Evolutionary conservation across 2,329 filamentous ascomycete species (phyloP).

Genomic region (Trichophyton equinum): DNA sequence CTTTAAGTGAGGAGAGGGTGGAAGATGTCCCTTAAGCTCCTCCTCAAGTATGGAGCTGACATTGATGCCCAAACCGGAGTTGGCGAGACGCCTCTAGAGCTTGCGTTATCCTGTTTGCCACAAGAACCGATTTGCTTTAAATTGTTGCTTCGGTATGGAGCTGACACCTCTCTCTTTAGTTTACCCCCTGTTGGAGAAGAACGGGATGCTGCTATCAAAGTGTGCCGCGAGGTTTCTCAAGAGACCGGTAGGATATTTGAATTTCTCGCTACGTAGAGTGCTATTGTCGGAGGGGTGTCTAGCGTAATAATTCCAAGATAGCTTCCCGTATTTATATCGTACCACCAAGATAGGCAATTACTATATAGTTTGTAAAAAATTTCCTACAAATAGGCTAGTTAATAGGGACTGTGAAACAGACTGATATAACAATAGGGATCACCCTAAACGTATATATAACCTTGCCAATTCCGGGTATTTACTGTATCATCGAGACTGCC

Average conservation of each 20-base stretch:
- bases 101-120: not conserved
- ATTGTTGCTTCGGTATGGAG: not conserved
- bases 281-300: too few relatives aligned
- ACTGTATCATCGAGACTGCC: too few relatives aligned
- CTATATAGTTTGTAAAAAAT: too few relatives aligned
- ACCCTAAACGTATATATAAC: too few relatives aligned
- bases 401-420: too few relatives aligned
- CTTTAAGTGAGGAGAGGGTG: not conserved
- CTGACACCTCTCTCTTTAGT: not conserved
- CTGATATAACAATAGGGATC: too few relatives aligned
- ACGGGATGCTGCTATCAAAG: not conserved
- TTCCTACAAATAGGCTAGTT: too few relatives aligned
- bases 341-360: too few relatives aligned
- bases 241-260: not conserved
- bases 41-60: slow-evolving; percentile 4
- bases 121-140: not conserved
- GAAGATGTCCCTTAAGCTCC: not conserved
- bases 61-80: not conserved
- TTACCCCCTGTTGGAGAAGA: not conserved
- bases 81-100: not conserved
- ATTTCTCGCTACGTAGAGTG: not conserved
- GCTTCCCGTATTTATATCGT: too few relatives aligned
- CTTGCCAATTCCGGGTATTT: too few relatives aligned
- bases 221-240: not conserved
- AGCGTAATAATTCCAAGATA: too few relatives aligned